These are phyloP conservation scores for Esteya vermicola DNA, from an alignment of 2,329 filamentous ascomycete species.

Conservation along the genomic window DNA sequence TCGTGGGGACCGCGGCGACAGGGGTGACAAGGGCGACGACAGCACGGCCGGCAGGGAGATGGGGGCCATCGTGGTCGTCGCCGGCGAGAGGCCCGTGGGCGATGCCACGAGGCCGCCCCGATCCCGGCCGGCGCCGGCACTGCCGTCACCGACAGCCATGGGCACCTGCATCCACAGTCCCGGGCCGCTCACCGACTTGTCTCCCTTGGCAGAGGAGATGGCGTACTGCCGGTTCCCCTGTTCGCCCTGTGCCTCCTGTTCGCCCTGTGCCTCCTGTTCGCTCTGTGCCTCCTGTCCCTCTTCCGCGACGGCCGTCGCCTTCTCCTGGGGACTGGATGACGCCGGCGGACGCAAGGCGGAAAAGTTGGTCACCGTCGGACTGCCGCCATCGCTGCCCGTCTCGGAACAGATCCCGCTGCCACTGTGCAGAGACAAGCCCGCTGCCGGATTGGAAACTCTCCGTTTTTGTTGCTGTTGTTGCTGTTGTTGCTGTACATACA, in stretches of 20 bases:
- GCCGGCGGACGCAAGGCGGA: conserved; percentile 4
- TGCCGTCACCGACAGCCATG: background rate
- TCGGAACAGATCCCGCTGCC: conserved; percentile 26
- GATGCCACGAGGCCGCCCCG: background rate
- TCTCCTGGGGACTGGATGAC: conserved; percentile 9
- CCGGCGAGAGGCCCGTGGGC: background rate
- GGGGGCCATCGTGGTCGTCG: too few relatives aligned
- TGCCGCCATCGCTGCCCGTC: conserved; percentile 28
- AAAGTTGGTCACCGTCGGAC: conserved; percentile 32
- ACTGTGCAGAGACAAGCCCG: conserved; percentile 28
- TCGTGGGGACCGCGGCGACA: conserved; percentile 1
- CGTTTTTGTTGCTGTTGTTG: conserved; percentile 24
- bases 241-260: background rate
- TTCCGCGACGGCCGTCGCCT: conserved; percentile 23
- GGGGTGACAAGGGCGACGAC: background rate
- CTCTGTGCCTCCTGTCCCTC: conserved; percentile 17
- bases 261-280: background rate
- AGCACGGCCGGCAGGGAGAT: too few relatives aligned
- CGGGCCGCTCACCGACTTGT: conserved; percentile 13
- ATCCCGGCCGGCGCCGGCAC: background rate
- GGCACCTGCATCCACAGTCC: conserved; percentile 14
- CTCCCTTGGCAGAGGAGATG: conserved; percentile 2
- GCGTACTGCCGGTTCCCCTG: background rate
- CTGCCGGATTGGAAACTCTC: conserved; percentile 34
- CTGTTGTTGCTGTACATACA: too few relatives aligned